These are phyloP conservation scores for Pyracantha coccinea DNA, from an alignment of 331 rosid genomes.

Conservation along the genomic window DNA sequence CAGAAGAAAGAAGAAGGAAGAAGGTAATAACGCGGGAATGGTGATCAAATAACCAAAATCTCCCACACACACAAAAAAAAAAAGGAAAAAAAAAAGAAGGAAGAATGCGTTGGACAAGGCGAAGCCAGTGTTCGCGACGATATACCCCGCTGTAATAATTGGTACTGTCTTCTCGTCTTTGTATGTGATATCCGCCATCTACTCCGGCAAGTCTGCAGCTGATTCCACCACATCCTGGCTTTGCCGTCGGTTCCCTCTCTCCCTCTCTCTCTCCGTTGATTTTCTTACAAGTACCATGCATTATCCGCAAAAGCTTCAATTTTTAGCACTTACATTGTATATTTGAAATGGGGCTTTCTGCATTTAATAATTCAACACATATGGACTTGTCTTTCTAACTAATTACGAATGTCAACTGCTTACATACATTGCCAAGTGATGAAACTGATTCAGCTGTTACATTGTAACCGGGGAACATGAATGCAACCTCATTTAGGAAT, in stretches of 20 bases:
- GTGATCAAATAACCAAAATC: background rate
- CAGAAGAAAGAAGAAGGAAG: background rate
- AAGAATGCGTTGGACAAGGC: slow-evolving; percentile 45
- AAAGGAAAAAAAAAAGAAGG: no score
- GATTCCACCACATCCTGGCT: slow-evolving; percentile 37
- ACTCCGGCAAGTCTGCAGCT: slow-evolving; percentile 33
- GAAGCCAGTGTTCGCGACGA: slow-evolving; percentile 70
- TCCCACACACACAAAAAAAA: no score
- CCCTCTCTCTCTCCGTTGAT: background rate
- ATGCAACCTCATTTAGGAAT: background rate
- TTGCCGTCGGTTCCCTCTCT: slow-evolving; percentile 27
- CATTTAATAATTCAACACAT: no score
- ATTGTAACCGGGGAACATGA: background rate
- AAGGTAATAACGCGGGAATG: background rate
- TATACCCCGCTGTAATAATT: slow-evolving; percentile 54
- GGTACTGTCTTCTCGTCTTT: slow-evolving; percentile 73
- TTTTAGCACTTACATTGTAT: background rate
- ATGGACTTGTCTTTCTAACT: background rate
- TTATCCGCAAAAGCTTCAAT: background rate
- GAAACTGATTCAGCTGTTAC: background rate
- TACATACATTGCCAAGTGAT: background rate
- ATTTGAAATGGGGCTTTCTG: background rate
- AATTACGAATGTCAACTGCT: background rate
- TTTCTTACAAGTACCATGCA: background rate
- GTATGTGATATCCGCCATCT: slow-evolving; percentile 78